Conservation (phyloP, 768 basidiomycete genomes). For the Vararia minispora region DNA sequence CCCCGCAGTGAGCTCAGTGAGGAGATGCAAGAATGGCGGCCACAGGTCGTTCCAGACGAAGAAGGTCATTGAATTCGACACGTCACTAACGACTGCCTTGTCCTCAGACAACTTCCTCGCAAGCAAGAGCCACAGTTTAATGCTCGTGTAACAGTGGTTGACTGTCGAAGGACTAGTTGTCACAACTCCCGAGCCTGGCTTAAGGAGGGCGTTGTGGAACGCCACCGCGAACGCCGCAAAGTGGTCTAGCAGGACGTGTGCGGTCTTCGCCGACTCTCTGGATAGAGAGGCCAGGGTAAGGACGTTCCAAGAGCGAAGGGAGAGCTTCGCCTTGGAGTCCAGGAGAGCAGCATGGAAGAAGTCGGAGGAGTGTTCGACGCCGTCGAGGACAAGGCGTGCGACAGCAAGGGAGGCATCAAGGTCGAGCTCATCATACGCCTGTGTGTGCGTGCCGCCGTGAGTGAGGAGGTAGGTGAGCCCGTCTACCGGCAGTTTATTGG, state of each 20-base stretch:
- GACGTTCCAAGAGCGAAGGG: conserved; percentile 56
- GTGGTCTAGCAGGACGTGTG: conserved; percentile 37
- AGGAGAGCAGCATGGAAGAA: not conserved
- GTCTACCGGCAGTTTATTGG: conserved; percentile 7
- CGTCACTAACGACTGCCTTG: conserved; percentile 3
- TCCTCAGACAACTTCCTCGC: conserved; percentile 24
- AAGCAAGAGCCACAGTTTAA: conserved; percentile 64
- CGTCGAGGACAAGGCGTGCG: conserved; percentile 40
- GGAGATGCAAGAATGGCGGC: conserved; percentile 52
- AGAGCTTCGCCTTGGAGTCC: conserved; percentile 16
- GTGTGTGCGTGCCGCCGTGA: conserved; percentile 18
- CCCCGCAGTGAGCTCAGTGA: conserved; percentile 39
- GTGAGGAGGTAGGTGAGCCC: conserved; percentile 15
- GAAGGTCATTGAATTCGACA: conserved; percentile 20
- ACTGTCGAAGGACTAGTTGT: conserved; percentile 33
- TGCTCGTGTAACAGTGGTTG: conserved; percentile 55
- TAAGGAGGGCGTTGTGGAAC: conserved; percentile 33
- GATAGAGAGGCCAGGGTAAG: conserved; percentile 43
- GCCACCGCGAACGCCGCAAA: conserved; percentile 37
- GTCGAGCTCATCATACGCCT: conserved; percentile 37
- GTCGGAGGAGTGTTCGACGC: conserved; percentile 20
- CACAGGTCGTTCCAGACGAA: conserved; percentile 69
- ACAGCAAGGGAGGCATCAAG: conserved; percentile 38
- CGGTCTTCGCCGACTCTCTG: conserved; percentile 21
- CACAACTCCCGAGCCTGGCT: conserved; percentile 21